phyloP scores from a whole-genome alignment of 192 early-diverging fungal species.

The Chytriomyces confervae region DNA sequence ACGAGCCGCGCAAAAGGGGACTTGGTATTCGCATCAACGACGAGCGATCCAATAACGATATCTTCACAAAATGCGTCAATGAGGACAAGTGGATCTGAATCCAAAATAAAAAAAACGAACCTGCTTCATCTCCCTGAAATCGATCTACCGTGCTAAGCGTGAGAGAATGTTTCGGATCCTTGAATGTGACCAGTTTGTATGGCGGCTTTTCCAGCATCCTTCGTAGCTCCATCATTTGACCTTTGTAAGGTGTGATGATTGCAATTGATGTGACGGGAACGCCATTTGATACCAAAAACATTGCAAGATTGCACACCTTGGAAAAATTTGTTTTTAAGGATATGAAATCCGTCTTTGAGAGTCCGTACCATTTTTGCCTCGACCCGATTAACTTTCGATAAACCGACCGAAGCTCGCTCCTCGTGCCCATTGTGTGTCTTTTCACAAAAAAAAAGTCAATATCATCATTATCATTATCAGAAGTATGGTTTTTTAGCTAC shows the following conservation, averaged over 20 bases:
- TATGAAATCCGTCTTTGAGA: conserved; percentile 5
- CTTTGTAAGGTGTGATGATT: conserved; percentile 50
- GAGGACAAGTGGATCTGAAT: not conserved
- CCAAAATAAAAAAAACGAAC: not conserved
- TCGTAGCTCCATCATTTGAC: conserved; percentile 42
- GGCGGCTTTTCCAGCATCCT: conserved; percentile 29
- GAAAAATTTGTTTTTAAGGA: not conserved
- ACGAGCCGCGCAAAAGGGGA: conserved; percentile 42
- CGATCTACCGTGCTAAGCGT: conserved; percentile 38
- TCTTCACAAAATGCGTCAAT: conserved; percentile 1
- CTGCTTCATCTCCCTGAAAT: conserved; percentile 47
- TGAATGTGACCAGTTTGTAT: conserved; percentile 25
- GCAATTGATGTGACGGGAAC: conserved; percentile 45
- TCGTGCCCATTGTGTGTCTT: conserved; percentile 33
- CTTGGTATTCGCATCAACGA: conserved; percentile 38
- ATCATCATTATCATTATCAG: no score
- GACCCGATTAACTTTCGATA: conserved; percentile 38
- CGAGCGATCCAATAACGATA: conserved; percentile 38
- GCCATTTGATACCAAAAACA: conserved; percentile 33
- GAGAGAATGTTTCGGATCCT: conserved; percentile 26
- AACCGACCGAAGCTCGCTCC: conserved; percentile 34
- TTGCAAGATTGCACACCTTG: conserved; percentile 30
- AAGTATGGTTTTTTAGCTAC: not conserved
- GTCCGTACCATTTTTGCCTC: conserved; percentile 39
- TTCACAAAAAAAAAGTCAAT: not conserved